phyloP scores from a whole-genome alignment of 2,329 filamentous ascomycete species.

The Ceratocystis diversiconidia region DNA sequence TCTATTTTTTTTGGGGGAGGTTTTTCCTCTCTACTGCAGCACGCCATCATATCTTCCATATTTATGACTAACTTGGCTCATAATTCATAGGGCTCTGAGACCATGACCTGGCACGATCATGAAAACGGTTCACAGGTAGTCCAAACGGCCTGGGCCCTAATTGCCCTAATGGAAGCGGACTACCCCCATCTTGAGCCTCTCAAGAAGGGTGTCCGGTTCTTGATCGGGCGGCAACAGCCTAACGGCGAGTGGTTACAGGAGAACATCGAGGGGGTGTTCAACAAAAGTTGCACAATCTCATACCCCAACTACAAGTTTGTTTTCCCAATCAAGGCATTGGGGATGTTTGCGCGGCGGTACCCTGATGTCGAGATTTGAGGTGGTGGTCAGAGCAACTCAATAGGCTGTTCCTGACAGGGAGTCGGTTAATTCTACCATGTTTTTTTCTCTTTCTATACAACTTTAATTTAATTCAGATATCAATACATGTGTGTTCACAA shows the following conservation, averaged over 20 bases:
- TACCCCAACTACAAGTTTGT: slow-evolving; percentile 99
- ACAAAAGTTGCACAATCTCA: slow-evolving; percentile 98
- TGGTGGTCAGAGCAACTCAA: slow-evolving; percentile 19
- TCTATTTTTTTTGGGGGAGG: not conserved
- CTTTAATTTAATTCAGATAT: too few relatives aligned
- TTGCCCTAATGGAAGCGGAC: slow-evolving; percentile 66
- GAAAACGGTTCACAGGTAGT: slow-evolving; percentile 69
- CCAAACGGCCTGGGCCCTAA: slow-evolving; percentile 82
- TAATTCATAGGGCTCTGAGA: slow-evolving; percentile 53
- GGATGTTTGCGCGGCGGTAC: slow-evolving; percentile 67
- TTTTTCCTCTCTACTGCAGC: not conserved
- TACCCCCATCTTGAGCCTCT: slow-evolving; percentile 65
- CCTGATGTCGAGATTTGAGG: slow-evolving; percentile 44
- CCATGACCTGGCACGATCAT: slow-evolving; percentile 60
- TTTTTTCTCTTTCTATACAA: too few relatives aligned
- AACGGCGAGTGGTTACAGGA: slow-evolving; percentile 96
- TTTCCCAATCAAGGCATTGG: slow-evolving; percentile 85
- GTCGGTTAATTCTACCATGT: too few relatives aligned
- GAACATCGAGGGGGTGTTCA: slow-evolving; percentile 94
- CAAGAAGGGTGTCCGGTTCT: slow-evolving; percentile 57
- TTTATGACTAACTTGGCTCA: slow-evolving; percentile 4
- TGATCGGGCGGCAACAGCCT: slow-evolving; percentile 70
- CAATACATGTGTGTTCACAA: too few relatives aligned
- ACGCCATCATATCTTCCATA: too few relatives aligned
- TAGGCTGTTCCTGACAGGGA: slow-evolving; percentile 23